Evolutionary conservation across 306 rosid genomes (phyloP), one percentile per base, ranked within the genome.

Genomic region (Alnus glutinosa): DNA sequence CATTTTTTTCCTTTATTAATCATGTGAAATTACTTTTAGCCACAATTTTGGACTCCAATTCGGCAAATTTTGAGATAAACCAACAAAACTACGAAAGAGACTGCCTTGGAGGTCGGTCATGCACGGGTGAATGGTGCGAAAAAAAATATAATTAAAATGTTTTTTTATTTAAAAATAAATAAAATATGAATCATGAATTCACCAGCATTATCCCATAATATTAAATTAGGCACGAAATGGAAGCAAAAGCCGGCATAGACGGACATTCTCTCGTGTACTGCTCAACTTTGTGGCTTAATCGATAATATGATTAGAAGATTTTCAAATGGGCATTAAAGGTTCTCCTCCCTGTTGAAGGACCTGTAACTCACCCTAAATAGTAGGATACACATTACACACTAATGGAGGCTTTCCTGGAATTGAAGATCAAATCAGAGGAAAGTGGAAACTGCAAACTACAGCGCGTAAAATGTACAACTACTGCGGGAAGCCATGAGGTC

Each of bases 221-320:
- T 64, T 52, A 61, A 70, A 57, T 70, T 75, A 74, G 32, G 67
- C 30, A 32, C 9, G 19, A 77, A 86, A 79, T 78, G 81, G 83
- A 69, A 73, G 74, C 67, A 73, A 88, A 85, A 88, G 89, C 88
- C 85, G 86, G 84, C 86, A 87, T 55, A 61, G 63, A 59, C 83
- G 91, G 86, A 85, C 86, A 85, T 86, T 85, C 86, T 58, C 82
- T 71, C 90, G 76, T 63, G 78, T 75, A 86, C 81, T 42, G 7
- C 46, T 42, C 46, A 5, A 42, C 46, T 42, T 42, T 34, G 9
- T 39, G 30, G 39, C 23, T 15, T n/a, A 23, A 1, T 36, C 36
- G 47, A 59, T 54, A 16, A 59, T 54, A 16, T 30, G 16, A 50
- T 14, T 12, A 15, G 12, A 63, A 34, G 44, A 32, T 1, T 4